Evolutionary conservation across 78 protist species (phyloP).

Genomic region (Dictyostelium firmibasis): DNA sequence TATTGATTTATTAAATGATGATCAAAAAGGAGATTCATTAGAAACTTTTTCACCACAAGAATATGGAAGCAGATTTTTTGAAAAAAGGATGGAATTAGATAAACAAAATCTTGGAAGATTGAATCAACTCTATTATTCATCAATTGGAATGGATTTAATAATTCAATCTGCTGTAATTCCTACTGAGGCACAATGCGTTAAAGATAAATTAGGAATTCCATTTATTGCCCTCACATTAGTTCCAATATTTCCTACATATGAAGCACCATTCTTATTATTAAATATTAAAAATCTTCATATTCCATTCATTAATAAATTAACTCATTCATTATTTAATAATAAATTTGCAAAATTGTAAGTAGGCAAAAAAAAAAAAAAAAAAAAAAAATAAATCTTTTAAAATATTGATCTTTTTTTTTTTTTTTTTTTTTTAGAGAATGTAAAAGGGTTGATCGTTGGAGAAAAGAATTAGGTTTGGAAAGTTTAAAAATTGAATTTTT

Average conservation of each 20-base stretch:
- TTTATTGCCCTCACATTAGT: neutral
- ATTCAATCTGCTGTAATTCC: neutral
- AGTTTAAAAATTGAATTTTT: neutral
- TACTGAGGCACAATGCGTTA: neutral
- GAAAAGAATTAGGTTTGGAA: neutral
- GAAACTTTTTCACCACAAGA: neutral
- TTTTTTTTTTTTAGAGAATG: neutral
- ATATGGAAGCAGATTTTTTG: neutral
- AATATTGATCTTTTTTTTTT: neutral
- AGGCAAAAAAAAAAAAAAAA: too few relatives aligned
- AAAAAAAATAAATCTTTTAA: too few relatives aligned
- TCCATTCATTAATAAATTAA: neutral
- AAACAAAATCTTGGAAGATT: neutral
- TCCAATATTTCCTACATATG: neutral
- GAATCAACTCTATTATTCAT: neutral
- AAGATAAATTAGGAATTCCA: conserved; percentile 22
- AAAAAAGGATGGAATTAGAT: neutral
- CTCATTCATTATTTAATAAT: neutral
- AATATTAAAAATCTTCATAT: neutral
- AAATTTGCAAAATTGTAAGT: conserved; percentile 8
- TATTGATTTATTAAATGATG: neutral
- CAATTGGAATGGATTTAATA: conserved; percentile 21
- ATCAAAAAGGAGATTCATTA: neutral
- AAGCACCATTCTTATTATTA: neutral
- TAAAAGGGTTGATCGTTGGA: neutral